phyloP scores from a whole-genome alignment of 331 rosid species.

The Arachis monticola region DNA sequence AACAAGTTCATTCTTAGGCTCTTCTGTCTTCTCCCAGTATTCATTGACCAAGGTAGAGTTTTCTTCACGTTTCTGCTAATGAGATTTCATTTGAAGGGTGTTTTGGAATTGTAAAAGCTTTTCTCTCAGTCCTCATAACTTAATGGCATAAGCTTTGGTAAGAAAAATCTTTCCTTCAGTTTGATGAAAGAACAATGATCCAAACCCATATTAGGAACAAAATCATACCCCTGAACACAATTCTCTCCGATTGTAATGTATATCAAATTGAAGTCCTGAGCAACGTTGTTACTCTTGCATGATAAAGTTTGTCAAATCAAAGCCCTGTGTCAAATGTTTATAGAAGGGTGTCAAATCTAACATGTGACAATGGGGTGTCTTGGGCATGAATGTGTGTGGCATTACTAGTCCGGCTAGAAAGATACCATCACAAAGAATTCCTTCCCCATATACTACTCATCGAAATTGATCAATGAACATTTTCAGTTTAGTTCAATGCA shows the following conservation, averaged over 20 bases:
- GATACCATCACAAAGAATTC: slow-evolving; percentile 6
- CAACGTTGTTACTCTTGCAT: slow-evolving; percentile 16
- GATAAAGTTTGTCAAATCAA: neutral
- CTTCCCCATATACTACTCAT: neutral
- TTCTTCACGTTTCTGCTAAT: neutral
- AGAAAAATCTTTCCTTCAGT: slow-evolving; percentile 1
- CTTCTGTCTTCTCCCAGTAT: slow-evolving; percentile 2
- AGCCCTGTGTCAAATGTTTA: neutral
- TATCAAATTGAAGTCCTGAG: slow-evolving; percentile 4
- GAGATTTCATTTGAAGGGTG: slow-evolving; percentile 12
- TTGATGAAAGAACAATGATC: slow-evolving; percentile 8
- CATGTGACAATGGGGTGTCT: neutral
- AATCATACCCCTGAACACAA: neutral
- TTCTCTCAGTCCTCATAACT: neutral
- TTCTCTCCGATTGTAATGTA: neutral
- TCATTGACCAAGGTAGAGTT: slow-evolving; percentile 7
- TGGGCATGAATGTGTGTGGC: slow-evolving; percentile 1
- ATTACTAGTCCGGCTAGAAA: neutral
- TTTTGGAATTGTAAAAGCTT: slow-evolving; percentile 3
- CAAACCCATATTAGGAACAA: slow-evolving; percentile 5
- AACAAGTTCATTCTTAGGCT: neutral
- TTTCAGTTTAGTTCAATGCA: no score
- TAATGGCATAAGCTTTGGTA: slow-evolving; percentile 8
- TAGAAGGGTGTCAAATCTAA: slow-evolving; percentile 4
- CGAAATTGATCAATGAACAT: neutral